Percentiles rank a stretch among this genome's conserved stretches.
Conservation (phyloP, 1,284 basidiomycete genomes). For the Papiliotrema fonsecae region DNA sequence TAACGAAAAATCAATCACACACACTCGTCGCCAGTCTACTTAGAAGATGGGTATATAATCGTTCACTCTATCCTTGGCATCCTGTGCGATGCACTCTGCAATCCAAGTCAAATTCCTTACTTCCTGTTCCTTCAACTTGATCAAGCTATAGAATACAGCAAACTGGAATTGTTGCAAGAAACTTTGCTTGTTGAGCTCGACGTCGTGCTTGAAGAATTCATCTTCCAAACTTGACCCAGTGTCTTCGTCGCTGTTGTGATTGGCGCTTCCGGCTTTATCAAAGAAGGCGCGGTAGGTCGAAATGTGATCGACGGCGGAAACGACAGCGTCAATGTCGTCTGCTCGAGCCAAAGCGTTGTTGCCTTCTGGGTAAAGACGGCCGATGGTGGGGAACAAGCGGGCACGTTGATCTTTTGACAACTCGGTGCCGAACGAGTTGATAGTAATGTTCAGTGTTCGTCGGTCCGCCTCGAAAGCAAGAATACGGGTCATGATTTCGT, state of each 20-base stretch:
- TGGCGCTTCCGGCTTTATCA: constrained; percentile 53
- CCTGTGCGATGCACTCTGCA: constrained; percentile 92
- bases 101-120: constrained; percentile 97
- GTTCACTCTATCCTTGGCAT: constrained; percentile 86
- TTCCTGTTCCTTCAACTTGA: constrained; percentile 99
- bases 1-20: too few relatives aligned
- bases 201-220: constrained; percentile 91
- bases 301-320: constrained; percentile 78
- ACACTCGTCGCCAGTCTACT: too few relatives aligned
- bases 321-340: constrained; percentile 93
- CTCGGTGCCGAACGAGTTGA: constrained; percentile 97
- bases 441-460: constrained; percentile 94
- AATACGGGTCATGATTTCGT: constrained; percentile 82
- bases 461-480: constrained; percentile 96
- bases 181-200: constrained; percentile 84
- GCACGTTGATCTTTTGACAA: constrained; percentile 93
- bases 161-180: constrained; percentile 95
- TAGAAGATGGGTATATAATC: constrained; percentile 67
- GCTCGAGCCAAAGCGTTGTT: constrained; percentile 91
- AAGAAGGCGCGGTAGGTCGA: constrained; percentile 91
- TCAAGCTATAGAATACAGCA: constrained; percentile 85
- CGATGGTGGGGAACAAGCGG: constrained; percentile 91
- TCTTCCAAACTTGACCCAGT: constrained; percentile 70
- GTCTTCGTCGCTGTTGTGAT: constrained; percentile 52
- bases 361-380: constrained; percentile 89